phyloP scores from a whole-genome alignment of 2,329 filamentous ascomycete genomes.

The Waltergamsia citrina region DNA sequence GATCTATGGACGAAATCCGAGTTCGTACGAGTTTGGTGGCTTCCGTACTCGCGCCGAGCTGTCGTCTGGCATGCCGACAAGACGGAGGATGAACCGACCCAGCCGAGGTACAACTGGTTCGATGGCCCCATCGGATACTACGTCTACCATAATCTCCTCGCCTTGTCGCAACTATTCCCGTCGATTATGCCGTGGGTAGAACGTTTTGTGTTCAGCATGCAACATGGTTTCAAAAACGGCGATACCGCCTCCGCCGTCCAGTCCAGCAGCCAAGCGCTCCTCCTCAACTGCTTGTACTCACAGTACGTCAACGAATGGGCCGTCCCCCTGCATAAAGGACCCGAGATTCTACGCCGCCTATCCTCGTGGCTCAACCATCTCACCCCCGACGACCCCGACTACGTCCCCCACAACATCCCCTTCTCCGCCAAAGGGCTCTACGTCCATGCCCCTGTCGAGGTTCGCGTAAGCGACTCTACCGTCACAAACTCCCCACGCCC shows the following conservation, averaged over 20 bases:
- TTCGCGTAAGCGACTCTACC: slow-evolving; percentile 70
- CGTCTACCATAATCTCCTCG: slow-evolving; percentile 86
- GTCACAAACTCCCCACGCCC: slow-evolving; percentile 23
- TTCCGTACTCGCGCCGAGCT: slow-evolving; percentile 81
- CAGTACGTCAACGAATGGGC: slow-evolving; percentile 99
- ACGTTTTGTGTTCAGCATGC: slow-evolving; percentile 95
- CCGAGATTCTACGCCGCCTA: slow-evolving; percentile 75
- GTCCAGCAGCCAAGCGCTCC: slow-evolving; percentile 66
- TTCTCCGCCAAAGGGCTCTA: slow-evolving; percentile 72
- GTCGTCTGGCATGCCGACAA: slow-evolving; percentile 87
- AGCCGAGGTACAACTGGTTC: slow-evolving; percentile 65
- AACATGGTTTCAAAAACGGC: slow-evolving; percentile 79
- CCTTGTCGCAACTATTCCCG: slow-evolving; percentile 68
- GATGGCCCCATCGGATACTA: slow-evolving; percentile 76
- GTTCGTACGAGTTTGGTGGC: slow-evolving; percentile 95
- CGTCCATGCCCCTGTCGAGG: slow-evolving; percentile 85
- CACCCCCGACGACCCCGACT: slow-evolving; percentile 51
- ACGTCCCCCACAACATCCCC: slow-evolving; percentile 61
- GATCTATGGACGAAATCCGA: slow-evolving; percentile 76
- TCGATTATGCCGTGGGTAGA: slow-evolving; percentile 79
- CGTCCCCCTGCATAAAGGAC: slow-evolving; percentile 74
- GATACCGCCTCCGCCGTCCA: slow-evolving; percentile 66
- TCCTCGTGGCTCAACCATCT: slow-evolving; percentile 73
- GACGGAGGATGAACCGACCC: slow-evolving; percentile 50
- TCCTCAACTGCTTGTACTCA: slow-evolving; percentile 98